Evolutionary conservation across 2,329 filamentous ascomycete species (phyloP), one percentile per base, ranked within the genome.

Genomic region (Neocatenulostroma microsporum): DNA sequence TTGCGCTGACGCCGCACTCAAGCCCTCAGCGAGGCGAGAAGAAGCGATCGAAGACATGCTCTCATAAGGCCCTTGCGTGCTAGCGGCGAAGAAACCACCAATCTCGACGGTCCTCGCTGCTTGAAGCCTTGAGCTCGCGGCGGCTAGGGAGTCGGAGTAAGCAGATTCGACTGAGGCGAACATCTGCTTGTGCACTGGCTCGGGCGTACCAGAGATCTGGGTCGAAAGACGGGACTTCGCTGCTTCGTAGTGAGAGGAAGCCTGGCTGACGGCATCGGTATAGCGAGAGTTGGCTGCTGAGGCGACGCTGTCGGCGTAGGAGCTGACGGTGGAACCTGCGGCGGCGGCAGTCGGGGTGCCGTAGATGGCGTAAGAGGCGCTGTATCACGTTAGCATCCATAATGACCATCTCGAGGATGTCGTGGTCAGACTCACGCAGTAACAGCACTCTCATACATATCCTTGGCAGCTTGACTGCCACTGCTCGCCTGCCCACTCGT

Each of bases 161-260:
- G 74, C 80, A 5, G 68, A 72, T 7, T 80, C 78, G 8, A 83
- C 74, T 0, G 81, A 83, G 7, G 79, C 73, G 10, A 84, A 64
- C 56, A 86, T 73, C 43, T 84, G 69, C 48, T 84, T 69, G 43
- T 86, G 78, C 3, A 75, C 70, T 6, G 83, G 82, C 51, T 82
- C 74, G 1, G 80, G 75, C 17, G 78, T 78, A 21, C 81, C 82
- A 19, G 74, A 77, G 25, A 85, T 71, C 50, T 84, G 74, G 3
- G 68, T 73, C 1, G 80, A 84, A 2, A 83, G 68, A 18, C 76
- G 68, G 1, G 80, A 80, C 50, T 78, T 75, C 8, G 82, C 83
- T 15, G 76, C 75, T 0, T 72, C 72, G 48, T 84, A 84, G 36
- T 81, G 78, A 26, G 76, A 69, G n/a, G 76, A 75, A 3, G 83